These are phyloP conservation scores for Sarocladiaceae sp. DNA, from an alignment of 2,329 filamentous ascomycete genomes.

Conservation along the genomic window DNA sequence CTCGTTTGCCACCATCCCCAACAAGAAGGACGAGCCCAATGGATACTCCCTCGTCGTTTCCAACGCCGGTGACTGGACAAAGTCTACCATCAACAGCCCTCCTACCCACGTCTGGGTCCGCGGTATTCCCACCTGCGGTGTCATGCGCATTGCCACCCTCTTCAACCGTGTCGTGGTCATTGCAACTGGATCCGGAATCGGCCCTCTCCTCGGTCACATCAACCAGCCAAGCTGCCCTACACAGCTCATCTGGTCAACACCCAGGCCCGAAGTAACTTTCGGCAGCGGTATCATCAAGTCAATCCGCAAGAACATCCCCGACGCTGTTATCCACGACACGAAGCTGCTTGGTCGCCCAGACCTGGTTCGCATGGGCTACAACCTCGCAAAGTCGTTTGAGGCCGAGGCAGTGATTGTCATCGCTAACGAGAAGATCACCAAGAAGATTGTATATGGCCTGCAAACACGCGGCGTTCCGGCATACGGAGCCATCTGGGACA, in stretches of 20 bases:
- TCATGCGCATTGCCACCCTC: slow-evolving; percentile 60
- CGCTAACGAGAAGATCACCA: slow-evolving; percentile 62
- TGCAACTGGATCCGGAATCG: slow-evolving; percentile 68
- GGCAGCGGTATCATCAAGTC: slow-evolving; percentile 48
- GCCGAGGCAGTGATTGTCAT: slow-evolving; percentile 69
- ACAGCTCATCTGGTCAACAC: slow-evolving; percentile 65
- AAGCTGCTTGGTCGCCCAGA: slow-evolving; percentile 52
- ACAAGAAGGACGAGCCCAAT: slow-evolving; percentile 29
- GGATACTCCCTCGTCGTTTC: slow-evolving; percentile 66
- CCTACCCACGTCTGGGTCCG: slow-evolving; percentile 61
- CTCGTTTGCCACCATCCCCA: slow-evolving; percentile 67
- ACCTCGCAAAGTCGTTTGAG: slow-evolving; percentile 48
- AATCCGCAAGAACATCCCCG: slow-evolving; percentile 51
- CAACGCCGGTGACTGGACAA: slow-evolving; percentile 71
- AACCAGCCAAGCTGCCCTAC: slow-evolving; percentile 41
- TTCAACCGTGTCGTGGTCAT: slow-evolving; percentile 62
- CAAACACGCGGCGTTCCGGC: slow-evolving; percentile 60
- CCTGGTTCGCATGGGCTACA: slow-evolving; percentile 40
- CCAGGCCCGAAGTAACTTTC: slow-evolving; percentile 56
- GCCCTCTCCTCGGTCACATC: slow-evolving; percentile 57
- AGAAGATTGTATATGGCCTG: slow-evolving; percentile 61
- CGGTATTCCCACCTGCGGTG: slow-evolving; percentile 60
- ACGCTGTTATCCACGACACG: slow-evolving; percentile 64
- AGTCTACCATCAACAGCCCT: slow-evolving; percentile 52
- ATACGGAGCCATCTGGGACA: slow-evolving; percentile 70